Evolutionary conservation across 1,139 yeast species (phyloP).

Genomic region (Geotrichum carabidarum): DNA sequence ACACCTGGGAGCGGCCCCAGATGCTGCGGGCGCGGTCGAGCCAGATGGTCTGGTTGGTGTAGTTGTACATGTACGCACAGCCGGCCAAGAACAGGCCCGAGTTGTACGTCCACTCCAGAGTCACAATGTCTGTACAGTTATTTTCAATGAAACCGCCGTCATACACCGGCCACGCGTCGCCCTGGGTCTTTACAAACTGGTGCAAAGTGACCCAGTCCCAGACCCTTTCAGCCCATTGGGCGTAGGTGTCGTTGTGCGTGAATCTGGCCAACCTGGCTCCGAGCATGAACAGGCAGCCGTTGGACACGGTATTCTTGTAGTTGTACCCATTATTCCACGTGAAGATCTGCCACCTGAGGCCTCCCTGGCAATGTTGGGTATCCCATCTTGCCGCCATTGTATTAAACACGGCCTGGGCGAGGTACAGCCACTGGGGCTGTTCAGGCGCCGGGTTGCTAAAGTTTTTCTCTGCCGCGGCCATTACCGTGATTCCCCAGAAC

Average conservation of each 20-base stretch:
- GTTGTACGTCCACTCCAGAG: constrained; percentile 80
- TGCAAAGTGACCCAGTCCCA: constrained; percentile 77
- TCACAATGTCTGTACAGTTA: constrained; percentile 58
- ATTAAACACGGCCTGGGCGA: constrained; percentile 78
- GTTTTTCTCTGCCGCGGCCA: constrained; percentile 79
- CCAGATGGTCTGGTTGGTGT: constrained; percentile 68
- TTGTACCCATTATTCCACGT: constrained; percentile 92
- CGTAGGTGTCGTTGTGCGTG: constrained; percentile 65
- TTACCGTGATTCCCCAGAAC: constrained; percentile 80
- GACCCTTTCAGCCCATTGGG: constrained; percentile 71
- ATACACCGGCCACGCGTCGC: constrained; percentile 45
- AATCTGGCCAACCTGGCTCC: constrained; percentile 88
- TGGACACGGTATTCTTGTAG: constrained; percentile 84
- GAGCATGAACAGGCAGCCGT: constrained; percentile 82
- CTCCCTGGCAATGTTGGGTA: constrained; percentile 65
- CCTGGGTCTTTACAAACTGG: constrained; percentile 47
- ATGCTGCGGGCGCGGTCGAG: constrained; percentile 42
- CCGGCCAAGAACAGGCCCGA: constrained; percentile 78
- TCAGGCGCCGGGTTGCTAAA: constrained; percentile 56
- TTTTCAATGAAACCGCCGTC: constrained; percentile 71
- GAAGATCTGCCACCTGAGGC: constrained; percentile 94
- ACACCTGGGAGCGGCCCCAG: constrained; percentile 45
- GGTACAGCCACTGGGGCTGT: constrained; percentile 60
- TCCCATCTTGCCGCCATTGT: constrained; percentile 93
- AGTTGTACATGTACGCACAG: constrained; percentile 72